Evolutionary conservation across 108 stramenopile genomes (phyloP).

Genomic region (Fragilaria crotonensis): DNA sequence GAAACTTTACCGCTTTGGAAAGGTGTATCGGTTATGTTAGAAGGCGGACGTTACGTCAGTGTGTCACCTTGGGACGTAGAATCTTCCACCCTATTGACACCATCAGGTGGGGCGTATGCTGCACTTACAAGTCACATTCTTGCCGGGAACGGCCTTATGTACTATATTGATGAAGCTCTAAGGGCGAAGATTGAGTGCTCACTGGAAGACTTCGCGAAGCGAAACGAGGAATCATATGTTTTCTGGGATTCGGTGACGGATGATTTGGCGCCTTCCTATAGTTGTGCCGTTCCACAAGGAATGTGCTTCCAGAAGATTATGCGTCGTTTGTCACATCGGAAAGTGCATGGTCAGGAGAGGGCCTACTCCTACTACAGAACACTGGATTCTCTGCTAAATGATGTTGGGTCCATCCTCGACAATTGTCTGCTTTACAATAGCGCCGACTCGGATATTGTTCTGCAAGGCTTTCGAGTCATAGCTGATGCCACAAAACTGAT

Average conservation of each 20-base stretch:
- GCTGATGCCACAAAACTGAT: constrained; percentile 6
- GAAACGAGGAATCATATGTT: constrained; percentile 5
- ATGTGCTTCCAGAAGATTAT: constrained; percentile 41
- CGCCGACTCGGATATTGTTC: constrained; percentile 31
- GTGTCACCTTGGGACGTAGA: constrained; percentile 6
- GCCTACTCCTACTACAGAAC: constrained; percentile 33
- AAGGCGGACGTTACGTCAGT: neutral
- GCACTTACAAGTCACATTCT: neutral
- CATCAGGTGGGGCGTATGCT: neutral
- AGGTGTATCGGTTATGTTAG: neutral
- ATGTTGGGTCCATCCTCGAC: constrained; percentile 28
- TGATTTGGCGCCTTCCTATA: constrained; percentile 37
- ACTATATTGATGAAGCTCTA: constrained; percentile 10
- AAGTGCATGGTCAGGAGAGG: neutral
- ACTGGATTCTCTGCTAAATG: constrained; percentile 29
- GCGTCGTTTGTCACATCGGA: constrained; percentile 14
- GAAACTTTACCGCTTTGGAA: constrained; percentile 8
- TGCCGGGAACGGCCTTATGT: neutral
- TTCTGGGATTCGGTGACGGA: constrained; percentile 28
- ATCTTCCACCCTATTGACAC: too few relatives aligned
- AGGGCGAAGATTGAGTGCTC: constrained; percentile 10
- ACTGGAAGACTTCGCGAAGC: constrained; percentile 8
- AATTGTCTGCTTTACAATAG: constrained; percentile 58
- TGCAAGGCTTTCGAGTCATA: constrained; percentile 9
- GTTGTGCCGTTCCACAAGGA: constrained; percentile 37